phyloP scores from a whole-genome alignment of 2,329 filamentous ascomycete genomes.

The Sclerotinia subarctica region DNA sequence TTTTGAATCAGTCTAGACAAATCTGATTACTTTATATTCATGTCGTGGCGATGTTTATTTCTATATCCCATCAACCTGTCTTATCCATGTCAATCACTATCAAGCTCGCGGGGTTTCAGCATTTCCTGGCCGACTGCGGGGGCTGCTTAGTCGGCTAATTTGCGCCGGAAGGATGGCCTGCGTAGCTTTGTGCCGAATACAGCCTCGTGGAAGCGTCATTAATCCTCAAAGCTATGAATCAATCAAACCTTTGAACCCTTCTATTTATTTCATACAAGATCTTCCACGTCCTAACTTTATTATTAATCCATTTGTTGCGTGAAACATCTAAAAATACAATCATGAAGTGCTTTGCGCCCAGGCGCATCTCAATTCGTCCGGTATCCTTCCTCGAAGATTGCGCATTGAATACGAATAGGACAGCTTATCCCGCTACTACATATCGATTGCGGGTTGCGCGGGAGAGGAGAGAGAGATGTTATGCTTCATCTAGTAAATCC shows the following conservation, averaged over 20 bases:
- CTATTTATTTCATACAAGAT: neutral
- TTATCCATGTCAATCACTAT: neutral
- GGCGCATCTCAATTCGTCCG: slow-evolving; percentile 22
- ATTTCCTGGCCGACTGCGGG: slow-evolving; percentile 10
- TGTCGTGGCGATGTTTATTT: neutral
- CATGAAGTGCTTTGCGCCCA: slow-evolving; percentile 34
- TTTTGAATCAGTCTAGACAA: neutral
- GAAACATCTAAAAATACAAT: neutral
- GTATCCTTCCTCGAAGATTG: slow-evolving; percentile 17
- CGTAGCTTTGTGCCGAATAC: slow-evolving; percentile 3
- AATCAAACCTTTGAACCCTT: neutral
- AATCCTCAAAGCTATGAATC: neutral
- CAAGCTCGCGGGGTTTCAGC: slow-evolving; percentile 4
- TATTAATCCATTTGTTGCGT: neutral
- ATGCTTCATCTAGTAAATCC: slow-evolving; percentile 2
- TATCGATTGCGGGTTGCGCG: slow-evolving; percentile 7
- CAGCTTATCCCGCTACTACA: neutral
- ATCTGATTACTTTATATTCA: neutral
- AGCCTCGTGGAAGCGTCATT: slow-evolving; percentile 11
- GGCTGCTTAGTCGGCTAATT: slow-evolving; percentile 5
- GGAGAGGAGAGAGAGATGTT: neutral
- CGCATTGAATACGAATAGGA: slow-evolving; percentile 4
- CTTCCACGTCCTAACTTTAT: neutral
- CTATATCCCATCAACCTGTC: neutral
- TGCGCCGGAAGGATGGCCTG: slow-evolving; percentile 3